A percentile compares a stretch with the other conserved stretches of the same genome.
These are phyloP conservation scores for Cutaneotrichosporon cutaneum DNA, from an alignment of 1,284 basidiomycete species.

Conservation along the genomic window DNA sequence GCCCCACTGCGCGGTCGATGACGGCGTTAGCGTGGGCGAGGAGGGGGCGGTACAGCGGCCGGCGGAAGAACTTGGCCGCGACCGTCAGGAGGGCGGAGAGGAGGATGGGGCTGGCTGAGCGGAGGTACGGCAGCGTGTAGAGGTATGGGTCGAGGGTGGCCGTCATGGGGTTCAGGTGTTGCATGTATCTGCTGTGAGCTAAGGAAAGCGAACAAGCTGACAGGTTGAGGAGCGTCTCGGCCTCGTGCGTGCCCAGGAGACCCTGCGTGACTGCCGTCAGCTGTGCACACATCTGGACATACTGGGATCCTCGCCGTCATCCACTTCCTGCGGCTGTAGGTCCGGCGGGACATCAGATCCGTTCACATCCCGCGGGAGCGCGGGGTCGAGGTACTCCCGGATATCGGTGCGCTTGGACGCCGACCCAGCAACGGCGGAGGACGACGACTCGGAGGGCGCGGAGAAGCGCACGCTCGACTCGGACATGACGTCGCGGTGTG, in stretches of 20 bases:
- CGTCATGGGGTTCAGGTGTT: slow-evolving; percentile 24
- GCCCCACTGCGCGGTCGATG: slow-evolving; percentile 15
- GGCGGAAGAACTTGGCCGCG: slow-evolving; percentile 22
- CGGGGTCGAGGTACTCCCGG: slow-evolving; percentile 1
- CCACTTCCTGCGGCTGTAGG: background rate
- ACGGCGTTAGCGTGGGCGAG: slow-evolving; percentile 15
- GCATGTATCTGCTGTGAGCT: slow-evolving; percentile 13
- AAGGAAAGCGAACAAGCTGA: background rate
- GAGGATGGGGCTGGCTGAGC: slow-evolving; percentile 14
- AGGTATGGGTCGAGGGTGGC: slow-evolving; percentile 25
- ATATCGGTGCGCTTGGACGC: slow-evolving; percentile 5
- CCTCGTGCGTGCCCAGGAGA: slow-evolving; percentile 18
- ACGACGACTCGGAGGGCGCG: background rate
- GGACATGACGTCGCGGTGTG: slow-evolving; percentile 4
- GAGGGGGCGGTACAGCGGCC: slow-evolving; percentile 13
- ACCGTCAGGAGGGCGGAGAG: slow-evolving; percentile 18
- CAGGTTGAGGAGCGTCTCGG: slow-evolving; percentile 14
- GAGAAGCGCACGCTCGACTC: slow-evolving; percentile 9
- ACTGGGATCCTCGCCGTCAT: slow-evolving; percentile 17
- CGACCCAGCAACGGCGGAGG: background rate
- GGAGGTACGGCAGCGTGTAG: slow-evolving; percentile 22
- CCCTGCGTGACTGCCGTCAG: slow-evolving; percentile 16
- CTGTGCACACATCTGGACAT: background rate
- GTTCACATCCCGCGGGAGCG: background rate
- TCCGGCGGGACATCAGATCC: background rate